A percentile compares a stretch with the other conserved stretches of the same genome.
Conservation (phyloP, 345 rosid species). For the Schrenkiella parvula region DNA sequence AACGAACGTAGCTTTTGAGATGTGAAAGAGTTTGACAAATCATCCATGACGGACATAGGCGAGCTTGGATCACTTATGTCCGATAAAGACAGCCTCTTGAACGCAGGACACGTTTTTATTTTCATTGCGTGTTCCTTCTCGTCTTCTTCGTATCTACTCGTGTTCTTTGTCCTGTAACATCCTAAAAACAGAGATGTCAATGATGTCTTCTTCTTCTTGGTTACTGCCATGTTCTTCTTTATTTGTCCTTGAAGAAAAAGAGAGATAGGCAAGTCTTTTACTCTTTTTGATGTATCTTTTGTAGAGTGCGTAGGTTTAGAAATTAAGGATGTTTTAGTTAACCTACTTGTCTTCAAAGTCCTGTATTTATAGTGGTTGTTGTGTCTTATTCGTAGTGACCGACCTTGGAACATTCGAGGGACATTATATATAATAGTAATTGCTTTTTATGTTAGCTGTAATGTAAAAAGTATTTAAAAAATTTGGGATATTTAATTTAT, state of each 20-base stretch:
- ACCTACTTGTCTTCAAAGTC: slow-evolving; percentile 37
- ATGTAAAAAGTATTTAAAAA: background rate
- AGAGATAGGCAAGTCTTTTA: background rate
- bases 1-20: slow-evolving; percentile 57
- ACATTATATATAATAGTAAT: background rate
- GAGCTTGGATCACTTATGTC: slow-evolving; percentile 59
- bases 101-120: slow-evolving; percentile 33
- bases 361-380: slow-evolving; percentile 29
- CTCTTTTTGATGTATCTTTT: slow-evolving; percentile 17
- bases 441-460: background rate
- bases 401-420: slow-evolving; percentile 3
- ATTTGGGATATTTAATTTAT: background rate
- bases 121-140: slow-evolving; percentile 19
- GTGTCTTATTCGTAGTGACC: slow-evolving; percentile 27
- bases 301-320: slow-evolving; percentile 25
- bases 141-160: slow-evolving; percentile 12
- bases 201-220: slow-evolving; percentile 35
- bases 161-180: slow-evolving; percentile 38
- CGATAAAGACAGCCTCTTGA: slow-evolving; percentile 46
- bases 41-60: slow-evolving; percentile 46
- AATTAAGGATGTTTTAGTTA: slow-evolving; percentile 32
- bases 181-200: slow-evolving; percentile 44
- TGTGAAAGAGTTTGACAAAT: slow-evolving; percentile 50
- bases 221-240: slow-evolving; percentile 26
- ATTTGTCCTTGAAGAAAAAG: background rate